Evolutionary conservation across 2,329 filamentous ascomycete species (phyloP).

Genomic region (Pyrenophora seminiperda): DNA sequence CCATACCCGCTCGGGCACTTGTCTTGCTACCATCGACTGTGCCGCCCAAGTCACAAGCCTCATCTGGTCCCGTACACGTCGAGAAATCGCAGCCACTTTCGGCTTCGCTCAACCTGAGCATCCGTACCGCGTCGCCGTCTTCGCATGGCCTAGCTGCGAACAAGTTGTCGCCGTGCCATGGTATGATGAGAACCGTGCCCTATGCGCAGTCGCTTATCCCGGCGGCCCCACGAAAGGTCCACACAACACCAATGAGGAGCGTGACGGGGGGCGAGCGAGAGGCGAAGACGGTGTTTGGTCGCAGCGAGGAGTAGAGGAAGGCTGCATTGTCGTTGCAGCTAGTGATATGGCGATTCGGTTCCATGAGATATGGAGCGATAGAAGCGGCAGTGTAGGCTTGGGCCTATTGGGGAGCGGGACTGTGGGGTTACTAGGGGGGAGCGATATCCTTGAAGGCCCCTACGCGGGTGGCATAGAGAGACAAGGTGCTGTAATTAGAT

Average conservation of each 20-base stretch:
- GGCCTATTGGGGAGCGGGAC: constrained; percentile 52
- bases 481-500: constrained; percentile 57
- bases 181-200: constrained; percentile 76
- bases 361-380: constrained; percentile 88
- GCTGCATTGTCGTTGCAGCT: constrained; percentile 87
- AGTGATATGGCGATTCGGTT: constrained; percentile 94
- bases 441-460: constrained; percentile 80
- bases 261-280: constrained; percentile 37
- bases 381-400: constrained; percentile 49
- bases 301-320: constrained; percentile 67
- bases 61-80: constrained; percentile 83
- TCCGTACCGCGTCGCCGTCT: constrained; percentile 85
- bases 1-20: constrained; percentile 80
- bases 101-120: constrained; percentile 92
- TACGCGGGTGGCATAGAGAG: constrained; percentile 72
- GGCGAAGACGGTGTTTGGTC: constrained; percentile 61
- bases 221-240: constrained; percentile 57
- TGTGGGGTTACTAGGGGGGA: constrained; percentile 69
- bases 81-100: constrained; percentile 91
- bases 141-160: constrained; percentile 89
- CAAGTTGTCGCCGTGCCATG: constrained; percentile 85
- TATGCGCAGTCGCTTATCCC: constrained; percentile 89
- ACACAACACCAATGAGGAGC: constrained; percentile 1
- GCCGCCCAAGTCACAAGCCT: constrained; percentile 91
- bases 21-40: constrained; percentile 88